Base-by-base conservation (phyloP, 345 rosid genomes). In the Carallia pectinifolia region DNA sequence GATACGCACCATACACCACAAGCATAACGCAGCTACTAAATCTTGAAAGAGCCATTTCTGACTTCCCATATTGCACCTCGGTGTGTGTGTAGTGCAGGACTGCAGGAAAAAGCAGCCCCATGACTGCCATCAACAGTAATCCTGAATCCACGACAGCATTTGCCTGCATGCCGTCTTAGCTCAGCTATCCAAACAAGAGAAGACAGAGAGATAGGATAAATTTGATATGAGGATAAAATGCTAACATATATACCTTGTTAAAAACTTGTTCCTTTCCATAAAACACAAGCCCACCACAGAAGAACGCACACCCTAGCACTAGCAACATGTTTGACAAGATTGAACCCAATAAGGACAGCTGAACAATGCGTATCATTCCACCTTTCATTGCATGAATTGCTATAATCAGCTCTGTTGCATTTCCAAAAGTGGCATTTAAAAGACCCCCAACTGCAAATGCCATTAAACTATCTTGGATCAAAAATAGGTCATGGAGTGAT, bases 21-120 rank as follows among this genome's bases (percentile, higher is more conserved):
- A 94, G 97, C 98, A 94, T 94, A 67, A 93, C 48, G 61, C 97
- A 91, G 75, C 98, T 93, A 76, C 90, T 94, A 81, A 94, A 94
- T 76, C 98, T 94, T 39, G 98, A 94, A 62, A 94, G 97, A 67
- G 91, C 82, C 76, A 94, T 80, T 78, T 94, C 97, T 13, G 98
- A 91, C 63, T 85, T 86, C 61, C 96, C 97, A 71, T 78, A 81
- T 69, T 87, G 96, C 74, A 92, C 91, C 75, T 94, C 97, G 3
- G 95, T 88, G 73, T 88, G 96, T 1, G 98, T 94, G 64, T 77
- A 91, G 72, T 91, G 91, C 67, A 94, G 91, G 67, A 91, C 96
- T 50, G 98, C 89, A 6, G 98, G 98, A 75, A 94, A 94, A 47
- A 91, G 93, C 31, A 91, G 76, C 62, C 98, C 93, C 98, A 94